phyloP scores from a whole-genome alignment of 371 early-diverging fungal genomes.

The Basidiobolus meristosporus region DNA sequence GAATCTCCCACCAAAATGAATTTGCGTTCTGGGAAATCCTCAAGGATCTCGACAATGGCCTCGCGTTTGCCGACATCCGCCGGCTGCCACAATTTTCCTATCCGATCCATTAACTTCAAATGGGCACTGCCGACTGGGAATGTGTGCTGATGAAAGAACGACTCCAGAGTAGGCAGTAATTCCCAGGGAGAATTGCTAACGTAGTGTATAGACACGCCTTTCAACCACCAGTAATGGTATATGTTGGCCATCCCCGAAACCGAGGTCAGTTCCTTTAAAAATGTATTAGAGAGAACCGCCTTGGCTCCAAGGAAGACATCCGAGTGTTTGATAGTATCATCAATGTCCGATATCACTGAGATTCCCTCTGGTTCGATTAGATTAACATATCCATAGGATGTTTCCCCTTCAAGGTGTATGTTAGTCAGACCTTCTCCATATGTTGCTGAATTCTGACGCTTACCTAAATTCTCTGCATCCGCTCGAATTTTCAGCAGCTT shows the following conservation, averaged over 20 bases:
- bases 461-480: neutral
- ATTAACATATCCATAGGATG: slow-evolving; percentile 16
- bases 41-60: slow-evolving; percentile 15
- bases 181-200: slow-evolving; percentile 85
- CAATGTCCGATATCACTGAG: slow-evolving; percentile 73
- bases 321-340: slow-evolving; percentile 77
- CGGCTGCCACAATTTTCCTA: slow-evolving; percentile 10
- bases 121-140: slow-evolving; percentile 75
- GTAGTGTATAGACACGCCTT: slow-evolving; percentile 68
- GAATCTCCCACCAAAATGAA: slow-evolving; percentile 83
- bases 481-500: slow-evolving; percentile 1
- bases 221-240: slow-evolving; percentile 21
- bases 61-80: slow-evolving; percentile 17
- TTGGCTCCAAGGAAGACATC: slow-evolving; percentile 44
- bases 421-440: neutral
- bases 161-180: slow-evolving; percentile 45
- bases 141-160: slow-evolving; percentile 36
- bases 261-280: slow-evolving; percentile 35
- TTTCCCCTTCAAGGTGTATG: neutral
- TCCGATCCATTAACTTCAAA: slow-evolving; percentile 27
- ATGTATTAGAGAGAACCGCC: slow-evolving; percentile 42
- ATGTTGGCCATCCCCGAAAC: slow-evolving; percentile 17
- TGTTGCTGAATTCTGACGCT: neutral
- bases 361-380: slow-evolving; percentile 36
- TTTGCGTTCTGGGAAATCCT: slow-evolving; percentile 61